Base-by-base conservation (phyloP, 2,329 filamentous ascomycete genomes). In the Allantophomopsis cytisporea region DNA sequence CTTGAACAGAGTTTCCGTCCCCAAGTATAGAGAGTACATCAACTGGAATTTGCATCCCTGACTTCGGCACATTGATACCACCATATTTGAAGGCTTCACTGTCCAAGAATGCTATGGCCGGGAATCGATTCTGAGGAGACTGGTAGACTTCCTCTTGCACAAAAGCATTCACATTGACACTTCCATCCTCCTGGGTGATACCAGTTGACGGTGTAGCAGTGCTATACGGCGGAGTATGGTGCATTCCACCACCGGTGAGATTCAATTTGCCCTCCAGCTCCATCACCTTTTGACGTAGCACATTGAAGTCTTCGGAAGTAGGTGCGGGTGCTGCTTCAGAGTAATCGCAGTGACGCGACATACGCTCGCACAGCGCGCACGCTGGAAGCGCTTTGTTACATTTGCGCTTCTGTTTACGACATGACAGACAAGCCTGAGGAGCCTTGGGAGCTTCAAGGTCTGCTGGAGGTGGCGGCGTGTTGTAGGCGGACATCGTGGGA, bases 321-420 rank as follows among this genome's bases (percentile, higher is more conserved):
- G 61, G 60, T 8, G 53, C 43, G 8, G 57, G 53, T 14, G 50
- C 43, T 13, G 49, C 43, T 33, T 64, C 58, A 13, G 54, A 56
- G 45, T 65, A 66, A 44, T 66, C 63, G 50, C 63, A 66, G 16
- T 44, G 41, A 11, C 62, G 55, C 28, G 54, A 53, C 56, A 65
- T 61, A 10, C 64, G 56, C 15, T 47, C 47, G 50, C 69, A 73
- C 4, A 71, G 56, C 2, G 58, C 53, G 49, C 69, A 73, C 13
- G 54, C 49, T 12, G 69, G 69, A 2, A 71, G 46, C 4, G 46
- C 48, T 52, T 71, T 72, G 58, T 68, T 63, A 49, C 69, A 72
- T 56, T 62, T 66, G 34, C 68, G 57, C 54, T 72, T 73, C 50
- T 71, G 63, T 44, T 60, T 62, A 30, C 60, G 54, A 48, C 64